Evolutionary conservation across 78 protist genomes (phyloP), one percentile per base, ranked within the genome.

Genomic region (Dictyostelium purpureum): DNA sequence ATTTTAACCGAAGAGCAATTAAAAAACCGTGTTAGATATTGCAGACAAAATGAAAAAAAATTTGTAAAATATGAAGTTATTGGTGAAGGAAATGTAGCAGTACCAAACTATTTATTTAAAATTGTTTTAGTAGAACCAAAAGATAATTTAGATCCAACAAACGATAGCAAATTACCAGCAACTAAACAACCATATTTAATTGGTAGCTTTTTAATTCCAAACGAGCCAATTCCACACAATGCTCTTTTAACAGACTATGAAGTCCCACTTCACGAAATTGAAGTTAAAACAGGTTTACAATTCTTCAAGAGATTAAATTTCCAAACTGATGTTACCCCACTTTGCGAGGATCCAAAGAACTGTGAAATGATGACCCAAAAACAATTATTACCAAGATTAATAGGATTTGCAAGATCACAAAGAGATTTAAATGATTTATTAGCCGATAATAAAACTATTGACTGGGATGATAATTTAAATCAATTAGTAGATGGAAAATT

Each of bases 21-120:
- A 37, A n/a, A 19, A n/a, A 16, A 31, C 31, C 75, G 79, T 31
- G 24, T 52, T 7, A 56, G 59, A 59, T 85, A 57, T 59, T 38
- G 47, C 2, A 70, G 38, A 31, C 49, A 69, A 16, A 73, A 71
- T 19, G 65, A 85, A 35, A 51, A 70, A 11, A 35, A n/a, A 14
- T 85, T 57, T 33, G 49, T 85, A 10, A 85, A 85, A 61, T 26
- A 85, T 33, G 79, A 85, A 61, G 92, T 85, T 12, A 71, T 85
- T 33, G 92, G 92, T 21, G 92, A 73, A 3, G 73, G 77, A n/a
- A 70, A 85, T 47, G 92, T 85, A 5, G 82, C 80, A 10, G 92
- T 85, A 35, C 92, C 92, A 54, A 74, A 79, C 6, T 79, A 85
- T 45, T 33, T 85, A n/a, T 85, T 43, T 57, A 85, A 85, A 74